Evolutionary conservation across 1,284 basidiomycete genomes (phyloP).

Genomic region (Gomphus bonarii): DNA sequence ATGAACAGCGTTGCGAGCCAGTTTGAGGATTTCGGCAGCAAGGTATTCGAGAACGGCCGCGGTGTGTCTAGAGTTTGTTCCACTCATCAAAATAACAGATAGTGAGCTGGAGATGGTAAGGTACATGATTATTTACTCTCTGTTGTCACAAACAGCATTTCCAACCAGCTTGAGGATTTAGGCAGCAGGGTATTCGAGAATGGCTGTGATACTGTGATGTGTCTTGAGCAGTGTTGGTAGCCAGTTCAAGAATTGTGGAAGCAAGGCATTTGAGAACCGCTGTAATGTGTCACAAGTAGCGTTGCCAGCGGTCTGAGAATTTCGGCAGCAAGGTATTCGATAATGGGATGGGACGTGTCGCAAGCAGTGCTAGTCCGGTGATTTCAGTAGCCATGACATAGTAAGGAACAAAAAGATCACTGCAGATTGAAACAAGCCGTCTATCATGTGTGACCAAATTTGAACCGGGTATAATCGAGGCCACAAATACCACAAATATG

Average conservation of each 20-base stretch:
- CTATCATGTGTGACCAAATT: conserved; percentile 93
- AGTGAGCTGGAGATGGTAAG: too few relatives aligned
- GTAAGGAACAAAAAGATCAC: conserved; percentile 85
- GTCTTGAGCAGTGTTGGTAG: too few relatives aligned
- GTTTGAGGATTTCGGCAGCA: conserved; percentile 66
- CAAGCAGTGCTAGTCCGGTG: too few relatives aligned
- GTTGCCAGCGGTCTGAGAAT: conserved; percentile 68
- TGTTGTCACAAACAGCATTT: too few relatives aligned
- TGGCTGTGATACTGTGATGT: too few relatives aligned
- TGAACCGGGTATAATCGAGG: conserved; percentile 82
- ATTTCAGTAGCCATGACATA: conserved; percentile 27
- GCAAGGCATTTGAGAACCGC: conserved; percentile 70
- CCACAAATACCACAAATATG: conserved; percentile 88
- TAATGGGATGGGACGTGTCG: conserved; percentile 27
- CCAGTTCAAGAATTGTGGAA: conserved; percentile 30
- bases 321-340: conserved; percentile 66
- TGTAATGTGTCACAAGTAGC: conserved; percentile 50
- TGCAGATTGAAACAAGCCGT: conserved; percentile 87
- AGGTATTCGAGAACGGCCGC: conserved; percentile 67
- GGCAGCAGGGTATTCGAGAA: too few relatives aligned
- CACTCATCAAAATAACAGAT: too few relatives aligned
- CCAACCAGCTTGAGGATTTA: too few relatives aligned
- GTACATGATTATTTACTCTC: too few relatives aligned
- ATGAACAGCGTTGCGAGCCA: conserved; percentile 60
- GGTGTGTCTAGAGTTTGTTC: background rate